phyloP scores from a whole-genome alignment of 2,329 filamentous ascomycete species.

The Macrophomina tecta region DNA sequence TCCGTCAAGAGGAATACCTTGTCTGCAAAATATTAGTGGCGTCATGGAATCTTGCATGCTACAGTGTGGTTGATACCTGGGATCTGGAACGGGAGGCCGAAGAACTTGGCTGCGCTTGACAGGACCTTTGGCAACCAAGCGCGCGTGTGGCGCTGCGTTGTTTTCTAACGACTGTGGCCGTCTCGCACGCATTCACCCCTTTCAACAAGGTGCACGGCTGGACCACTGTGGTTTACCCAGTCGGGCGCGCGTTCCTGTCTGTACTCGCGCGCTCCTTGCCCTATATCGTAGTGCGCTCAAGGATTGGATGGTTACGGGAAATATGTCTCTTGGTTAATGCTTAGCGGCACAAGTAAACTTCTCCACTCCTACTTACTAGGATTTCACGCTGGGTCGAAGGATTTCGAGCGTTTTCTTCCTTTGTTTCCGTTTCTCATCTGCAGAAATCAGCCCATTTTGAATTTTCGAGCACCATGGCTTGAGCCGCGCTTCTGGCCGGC shows the following conservation, averaged over 20 bases:
- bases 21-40: not conserved
- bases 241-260: no score
- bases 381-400: no score
- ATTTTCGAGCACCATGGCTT: no score
- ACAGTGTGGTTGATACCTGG: not conserved
- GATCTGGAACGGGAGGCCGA: not conserved
- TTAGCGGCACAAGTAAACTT: no score
- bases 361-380: no score
- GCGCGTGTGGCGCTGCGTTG: constrained; percentile 1
- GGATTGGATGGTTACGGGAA: no score
- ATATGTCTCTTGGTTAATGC: no score
- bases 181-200: not conserved
- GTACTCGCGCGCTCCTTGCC: not conserved
- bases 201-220: not conserved
- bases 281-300: not conserved
- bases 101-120: not conserved
- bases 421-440: not conserved
- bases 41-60: constrained; percentile 7
- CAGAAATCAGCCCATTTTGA: not conserved
- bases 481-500: no score
- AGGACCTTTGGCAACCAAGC: not conserved
- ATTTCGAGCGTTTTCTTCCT: no score
- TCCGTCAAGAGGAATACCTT: not conserved
- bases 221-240: no score
- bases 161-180: constrained; percentile 1